A percentile compares a stretch with the other conserved stretches of the same genome.
Conservation (phyloP, 2,329 filamentous ascomycete species). For the Fusarium xyrophilum region DNA sequence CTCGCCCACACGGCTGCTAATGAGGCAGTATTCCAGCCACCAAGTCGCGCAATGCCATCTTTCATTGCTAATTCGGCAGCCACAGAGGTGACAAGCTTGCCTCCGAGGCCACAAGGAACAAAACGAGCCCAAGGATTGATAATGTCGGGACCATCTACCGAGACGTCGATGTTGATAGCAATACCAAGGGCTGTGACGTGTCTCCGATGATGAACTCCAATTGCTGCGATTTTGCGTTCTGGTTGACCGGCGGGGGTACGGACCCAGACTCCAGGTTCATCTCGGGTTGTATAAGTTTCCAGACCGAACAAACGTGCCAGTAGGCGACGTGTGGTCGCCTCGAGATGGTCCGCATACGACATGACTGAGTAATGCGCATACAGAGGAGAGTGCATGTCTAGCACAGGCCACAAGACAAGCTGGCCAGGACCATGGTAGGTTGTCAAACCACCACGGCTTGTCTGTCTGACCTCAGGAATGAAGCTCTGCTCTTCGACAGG, state of each 20-base stretch:
- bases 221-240: constrained; percentile 80
- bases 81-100: constrained; percentile 80
- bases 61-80: constrained; percentile 54
- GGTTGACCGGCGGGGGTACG: constrained; percentile 37
- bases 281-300: constrained; percentile 64
- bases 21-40: constrained; percentile 40
- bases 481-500: constrained; percentile 46
- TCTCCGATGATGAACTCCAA: constrained; percentile 89
- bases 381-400: constrained; percentile 72
- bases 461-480: constrained; percentile 69
- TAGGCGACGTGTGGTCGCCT: constrained; percentile 74
- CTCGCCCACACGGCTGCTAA: constrained; percentile 46
- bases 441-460: constrained; percentile 85
- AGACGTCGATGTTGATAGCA: constrained; percentile 76
- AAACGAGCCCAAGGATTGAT: constrained; percentile 71
- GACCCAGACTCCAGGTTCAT: constrained; percentile 88
- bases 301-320: constrained; percentile 66
- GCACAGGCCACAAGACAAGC: constrained; percentile 86
- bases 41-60: constrained; percentile 15
- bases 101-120: constrained; percentile 86
- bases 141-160: constrained; percentile 51
- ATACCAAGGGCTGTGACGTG: constrained; percentile 86
- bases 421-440: constrained; percentile 97
- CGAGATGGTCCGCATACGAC: constrained; percentile 79
- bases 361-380: constrained; percentile 71